Conservation (phyloP, 2,329 filamentous ascomycete species). For the Drechslerella dactyloides region DNA sequence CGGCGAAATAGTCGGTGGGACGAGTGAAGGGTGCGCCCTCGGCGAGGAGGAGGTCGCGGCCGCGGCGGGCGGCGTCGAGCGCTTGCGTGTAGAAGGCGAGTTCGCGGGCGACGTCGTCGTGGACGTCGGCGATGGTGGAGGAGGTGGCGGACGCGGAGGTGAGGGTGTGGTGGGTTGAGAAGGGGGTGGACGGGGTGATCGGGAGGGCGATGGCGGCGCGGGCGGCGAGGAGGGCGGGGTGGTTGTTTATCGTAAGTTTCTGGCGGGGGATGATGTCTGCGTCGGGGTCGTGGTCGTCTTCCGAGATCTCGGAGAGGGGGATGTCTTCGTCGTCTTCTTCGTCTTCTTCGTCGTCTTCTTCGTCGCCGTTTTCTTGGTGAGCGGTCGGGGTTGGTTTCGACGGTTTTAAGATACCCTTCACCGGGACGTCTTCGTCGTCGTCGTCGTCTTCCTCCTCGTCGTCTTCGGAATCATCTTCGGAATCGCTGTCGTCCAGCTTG, state of each 20-base stretch:
- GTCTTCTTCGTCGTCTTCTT: slow-evolving; percentile 68
- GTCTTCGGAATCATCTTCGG: slow-evolving; percentile 53
- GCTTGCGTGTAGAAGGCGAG: slow-evolving; percentile 91
- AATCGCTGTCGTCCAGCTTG: slow-evolving; percentile 55
- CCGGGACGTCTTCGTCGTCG: slow-evolving; percentile 56
- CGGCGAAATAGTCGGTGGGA: slow-evolving; percentile 93
- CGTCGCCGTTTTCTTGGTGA: slow-evolving; percentile 65
- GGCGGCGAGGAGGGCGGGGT: slow-evolving; percentile 78
- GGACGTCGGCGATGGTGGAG: slow-evolving; percentile 80
- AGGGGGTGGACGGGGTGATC: slow-evolving; percentile 70
- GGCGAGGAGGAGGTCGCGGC: slow-evolving; percentile 74
- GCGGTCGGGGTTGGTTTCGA: slow-evolving; percentile 59
- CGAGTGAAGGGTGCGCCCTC: slow-evolving; percentile 86
- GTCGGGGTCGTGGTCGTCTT: slow-evolving; percentile 68
- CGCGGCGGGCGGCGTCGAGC: slow-evolving; percentile 76
- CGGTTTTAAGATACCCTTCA: slow-evolving; percentile 55
- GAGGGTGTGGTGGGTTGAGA: slow-evolving; percentile 81
- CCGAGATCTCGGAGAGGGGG: slow-evolving; percentile 83
- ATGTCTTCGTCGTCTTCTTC: slow-evolving; percentile 85
- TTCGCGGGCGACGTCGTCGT: slow-evolving; percentile 91
- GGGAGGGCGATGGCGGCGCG: slow-evolving; percentile 79
- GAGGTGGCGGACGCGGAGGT: slow-evolving; percentile 69
- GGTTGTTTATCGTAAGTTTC: slow-evolving; percentile 97
- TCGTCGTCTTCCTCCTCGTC: slow-evolving; percentile 51
- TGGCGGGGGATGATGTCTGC: slow-evolving; percentile 88